Conservation (phyloP, 2,329 filamentous ascomycete species). For the Colletotrichum abscissum region DNA sequence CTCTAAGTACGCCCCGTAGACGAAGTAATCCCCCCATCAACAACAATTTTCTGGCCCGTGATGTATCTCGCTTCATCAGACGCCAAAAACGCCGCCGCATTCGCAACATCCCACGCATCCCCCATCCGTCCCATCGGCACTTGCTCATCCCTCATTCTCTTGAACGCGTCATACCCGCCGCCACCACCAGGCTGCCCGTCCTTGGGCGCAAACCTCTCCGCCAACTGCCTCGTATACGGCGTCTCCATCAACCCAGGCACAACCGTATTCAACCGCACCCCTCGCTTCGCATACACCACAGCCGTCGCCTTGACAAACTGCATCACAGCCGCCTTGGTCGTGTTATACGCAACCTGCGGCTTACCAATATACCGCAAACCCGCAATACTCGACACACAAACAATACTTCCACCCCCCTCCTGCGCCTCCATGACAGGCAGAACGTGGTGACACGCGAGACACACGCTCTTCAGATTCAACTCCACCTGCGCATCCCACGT, state of each 20-base stretch:
- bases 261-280: conserved; percentile 64
- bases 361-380: conserved; percentile 61
- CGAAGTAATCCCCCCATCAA: conserved; percentile 57
- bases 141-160: conserved; percentile 62
- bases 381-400: conserved; percentile 61
- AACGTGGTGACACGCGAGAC: conserved; percentile 62
- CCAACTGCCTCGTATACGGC: conserved; percentile 54
- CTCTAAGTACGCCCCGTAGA: conserved; percentile 43
- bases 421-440: conserved; percentile 66
- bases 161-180: conserved; percentile 41
- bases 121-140: conserved; percentile 71
- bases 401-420: conserved; percentile 49
- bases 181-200: conserved; percentile 31
- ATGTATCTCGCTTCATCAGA: conserved; percentile 66
- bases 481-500: conserved; percentile 64
- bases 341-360: conserved; percentile 64
- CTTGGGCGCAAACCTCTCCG: conserved; percentile 54
- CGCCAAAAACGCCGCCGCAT: conserved; percentile 64
- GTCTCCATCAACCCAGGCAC: conserved; percentile 69
- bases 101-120: conserved; percentile 68
- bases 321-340: conserved; percentile 62
- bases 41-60: conserved; percentile 65
- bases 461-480: conserved; percentile 67
- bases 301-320: conserved; percentile 62
- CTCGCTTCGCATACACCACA: conserved; percentile 59